phyloP scores from a whole-genome alignment of 148 eudicot species.

The Heliosperma pusillum region DNA sequence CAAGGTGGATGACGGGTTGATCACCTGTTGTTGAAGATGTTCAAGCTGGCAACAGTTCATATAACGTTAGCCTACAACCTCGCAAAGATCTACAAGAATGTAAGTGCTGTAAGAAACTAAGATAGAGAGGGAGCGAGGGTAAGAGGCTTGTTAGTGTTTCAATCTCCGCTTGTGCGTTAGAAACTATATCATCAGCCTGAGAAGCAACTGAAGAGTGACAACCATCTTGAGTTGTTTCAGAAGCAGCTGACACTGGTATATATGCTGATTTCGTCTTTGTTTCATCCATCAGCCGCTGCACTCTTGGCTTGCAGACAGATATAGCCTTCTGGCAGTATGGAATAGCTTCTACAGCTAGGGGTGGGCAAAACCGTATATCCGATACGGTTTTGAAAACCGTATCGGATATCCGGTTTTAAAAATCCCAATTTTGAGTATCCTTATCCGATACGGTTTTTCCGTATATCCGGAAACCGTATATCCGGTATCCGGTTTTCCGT shows the following conservation, averaged over 20 bases:
- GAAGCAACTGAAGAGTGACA: constrained; percentile 39
- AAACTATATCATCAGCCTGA: constrained; percentile 32
- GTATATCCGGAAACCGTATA: too few species aligned
- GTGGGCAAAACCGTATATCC: too few species aligned
- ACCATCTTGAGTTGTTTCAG: constrained; percentile 32
- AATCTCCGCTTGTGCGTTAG: constrained; percentile 61
- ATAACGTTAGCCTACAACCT: constrained; percentile 1
- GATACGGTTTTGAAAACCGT: too few species aligned
- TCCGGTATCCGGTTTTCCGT: too few species aligned
- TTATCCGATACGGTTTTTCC: too few species aligned
- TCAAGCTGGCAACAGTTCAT: constrained; percentile 58
- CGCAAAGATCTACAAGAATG: not conserved
- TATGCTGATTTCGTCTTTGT: constrained; percentile 33
- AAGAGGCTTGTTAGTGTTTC: constrained; percentile 51
- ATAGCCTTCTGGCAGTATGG: constrained; percentile 88
- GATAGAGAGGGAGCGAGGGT: not conserved
- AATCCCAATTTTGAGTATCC: too few species aligned
- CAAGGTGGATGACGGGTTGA: constrained; percentile 66
- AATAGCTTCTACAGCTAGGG: constrained; percentile 78
- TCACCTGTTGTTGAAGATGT: constrained; percentile 71
- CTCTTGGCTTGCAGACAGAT: constrained; percentile 68
- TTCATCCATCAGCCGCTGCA: constrained; percentile 63
- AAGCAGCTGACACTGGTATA: constrained; percentile 25
- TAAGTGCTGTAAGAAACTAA: not conserved
- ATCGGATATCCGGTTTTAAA: too few species aligned